Evolutionary conservation across 495 filamentous ascomycete genomes (phyloP), one percentile per base, ranked within the genome.

Genomic region (Talaromyces adpressus): DNA sequence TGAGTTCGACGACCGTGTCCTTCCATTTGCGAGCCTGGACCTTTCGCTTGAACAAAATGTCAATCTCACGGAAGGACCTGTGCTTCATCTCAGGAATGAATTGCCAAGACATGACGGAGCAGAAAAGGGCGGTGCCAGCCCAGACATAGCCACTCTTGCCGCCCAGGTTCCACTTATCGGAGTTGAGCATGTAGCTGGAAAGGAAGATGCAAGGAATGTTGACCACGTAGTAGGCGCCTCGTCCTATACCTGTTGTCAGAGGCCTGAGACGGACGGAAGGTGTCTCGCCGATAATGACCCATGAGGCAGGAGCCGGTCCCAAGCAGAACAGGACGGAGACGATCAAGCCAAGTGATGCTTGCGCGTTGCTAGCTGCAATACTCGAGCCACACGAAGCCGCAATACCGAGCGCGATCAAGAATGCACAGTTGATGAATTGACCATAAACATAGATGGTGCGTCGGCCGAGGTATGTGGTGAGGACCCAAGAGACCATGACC

Each of bases 281-380:
- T 57, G 82, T 85, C 69, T 85, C 83, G 36, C 79, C 82, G 63
- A 86, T 85, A 64, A 84, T 81, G 70, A 81, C 78, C 76, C 77
- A 85, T 57, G 82, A 82, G 59, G 77, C 77, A 62, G 83, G 82
- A 30, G 77, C 82, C 22, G 77, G 79, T 63, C 79, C 80, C 62
- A 82, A 70, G 62, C 72, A 75, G 71, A 82, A 85, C 49, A 80
- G 71, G 64, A 85, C 77, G 59, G 82, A 84, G 67, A 85, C 72
- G 66, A 85, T 83, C 12, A 85, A 69, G 61, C 82, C 82, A 32
- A 85, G 72, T 36, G 78, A 80, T 27, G 83, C 83, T 68, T 80
- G 76, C 34, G 82, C 82, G 57, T 75, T 67, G 54, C 27, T 68
- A 65, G 77, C 56, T 41, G 81, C 69, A 3, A 62, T 71, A 30